Conservation (phyloP, 768 basidiomycete species). For the Amanita exitialis region DNA sequence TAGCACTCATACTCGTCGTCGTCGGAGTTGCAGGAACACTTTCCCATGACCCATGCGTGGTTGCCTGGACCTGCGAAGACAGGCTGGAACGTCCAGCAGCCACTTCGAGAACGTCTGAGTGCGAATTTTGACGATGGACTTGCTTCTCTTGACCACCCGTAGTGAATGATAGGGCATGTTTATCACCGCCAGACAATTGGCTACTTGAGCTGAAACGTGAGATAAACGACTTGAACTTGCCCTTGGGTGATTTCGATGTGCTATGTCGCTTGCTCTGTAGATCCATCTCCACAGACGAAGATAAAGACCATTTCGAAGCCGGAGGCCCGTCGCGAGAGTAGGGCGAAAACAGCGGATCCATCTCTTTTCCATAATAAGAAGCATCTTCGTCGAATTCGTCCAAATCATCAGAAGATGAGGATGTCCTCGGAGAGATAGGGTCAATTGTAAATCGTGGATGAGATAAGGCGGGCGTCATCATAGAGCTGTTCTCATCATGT, state of each 20-base stretch:
- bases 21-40: slow-evolving; percentile 5
- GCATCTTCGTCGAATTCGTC: slow-evolving; percentile 7
- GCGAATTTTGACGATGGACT: not conserved
- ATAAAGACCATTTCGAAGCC: slow-evolving; percentile 6
- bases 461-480: not conserved
- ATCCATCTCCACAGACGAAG: slow-evolving; percentile 5
- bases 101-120: not conserved
- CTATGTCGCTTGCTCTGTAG: not conserved
- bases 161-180: not conserved
- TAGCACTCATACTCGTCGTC: not conserved
- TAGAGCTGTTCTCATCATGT: not conserved
- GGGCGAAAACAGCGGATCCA: slow-evolving; percentile 4
- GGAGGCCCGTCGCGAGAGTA: not conserved
- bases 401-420: not conserved
- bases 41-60: slow-evolving; percentile 3
- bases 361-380: slow-evolving; percentile 6
- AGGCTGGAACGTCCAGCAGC: not conserved
- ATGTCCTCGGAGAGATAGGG: not conserved
- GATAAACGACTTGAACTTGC: slow-evolving; percentile 3
- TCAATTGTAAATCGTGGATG: not conserved
- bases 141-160: not conserved
- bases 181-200: not conserved
- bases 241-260: not conserved
- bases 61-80: not conserved
- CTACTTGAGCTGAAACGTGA: not conserved